Evolutionary conservation across 2,329 filamentous ascomycete genomes (phyloP), one percentile per base, ranked within the genome.

Genomic region (Alternaria triticimaculans): DNA sequence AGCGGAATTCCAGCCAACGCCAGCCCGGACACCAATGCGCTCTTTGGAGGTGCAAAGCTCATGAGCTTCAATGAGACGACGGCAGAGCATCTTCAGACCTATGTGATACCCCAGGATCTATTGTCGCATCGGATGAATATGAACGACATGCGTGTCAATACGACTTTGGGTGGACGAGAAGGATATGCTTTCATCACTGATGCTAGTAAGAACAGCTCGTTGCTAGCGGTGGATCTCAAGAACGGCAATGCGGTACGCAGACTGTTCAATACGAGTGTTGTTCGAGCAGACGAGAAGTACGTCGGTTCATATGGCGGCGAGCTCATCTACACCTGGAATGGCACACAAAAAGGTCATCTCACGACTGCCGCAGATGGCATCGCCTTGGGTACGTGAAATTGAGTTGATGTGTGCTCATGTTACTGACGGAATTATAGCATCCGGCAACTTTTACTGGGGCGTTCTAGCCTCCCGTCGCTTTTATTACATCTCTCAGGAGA

Each of bases 141-240:
- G 63, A 83, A 83, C 55, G 82, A 83, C 61, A 67, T 83, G 43
- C 76, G 80, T 18, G 77, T 83, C 70, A 83, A 83, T 66, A 82
- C 80, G 53, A 82, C 80, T 2, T 73, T 82, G 15, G 81, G 80
- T 8, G 72, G 67, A 41, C 49, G 73, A 5, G 72, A 70, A 21
- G 81, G 81, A 6, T 82, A 77, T 53, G 81, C 80, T 0, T 83
- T 83, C 57, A 74, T 83, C 37, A 81, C 81, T 5, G 81, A 83
- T 60, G 80, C 77, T 18, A 79, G 76, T 41, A 74, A 70, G 6
- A 74, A 75, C 23, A 78, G 78, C 43, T 81, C 78, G 10, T 65
- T 83, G 5, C 50, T 82, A n/a, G 73, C 80, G 5, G 74, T 83
- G 44, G 75, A 83, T 62, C 75, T 83, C 1, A 73, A 76, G 28